Evolutionary conservation across 306 rosid genomes (phyloP).

Genomic region (Sindora glabra): DNA sequence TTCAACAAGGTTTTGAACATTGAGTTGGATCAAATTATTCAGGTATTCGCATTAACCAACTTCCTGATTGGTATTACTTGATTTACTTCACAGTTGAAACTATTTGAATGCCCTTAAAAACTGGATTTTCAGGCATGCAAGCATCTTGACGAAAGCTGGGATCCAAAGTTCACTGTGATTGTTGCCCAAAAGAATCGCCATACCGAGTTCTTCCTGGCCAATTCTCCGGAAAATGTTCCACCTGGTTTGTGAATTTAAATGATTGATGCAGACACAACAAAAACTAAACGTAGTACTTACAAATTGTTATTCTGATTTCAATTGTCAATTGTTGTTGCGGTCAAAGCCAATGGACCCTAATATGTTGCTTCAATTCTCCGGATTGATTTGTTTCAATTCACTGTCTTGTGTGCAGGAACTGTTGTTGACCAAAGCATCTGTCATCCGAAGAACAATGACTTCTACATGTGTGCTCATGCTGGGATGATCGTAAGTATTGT

Average conservation of each 20-base stretch:
- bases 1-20: slow-evolving; percentile 31
- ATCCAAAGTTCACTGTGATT: slow-evolving; percentile 34
- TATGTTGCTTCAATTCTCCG: too few relatives aligned
- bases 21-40: slow-evolving; percentile 24
- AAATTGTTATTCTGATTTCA: too few relatives aligned
- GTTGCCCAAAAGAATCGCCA: slow-evolving; percentile 35
- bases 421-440: slow-evolving; percentile 26
- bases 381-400: background rate
- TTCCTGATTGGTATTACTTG: background rate
- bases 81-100: background rate
- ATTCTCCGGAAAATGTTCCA: slow-evolving; percentile 18
- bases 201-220: slow-evolving; percentile 25
- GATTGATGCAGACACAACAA: background rate
- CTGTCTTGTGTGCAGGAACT: slow-evolving; percentile 25
- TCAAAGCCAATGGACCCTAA: too few relatives aligned
- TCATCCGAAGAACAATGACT: slow-evolving; percentile 27
- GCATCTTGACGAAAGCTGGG: slow-evolving; percentile 15
- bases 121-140: slow-evolving; percentile 30
- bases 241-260: slow-evolving; percentile 12
- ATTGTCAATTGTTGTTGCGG: too few relatives aligned
- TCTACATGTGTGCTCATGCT: slow-evolving; percentile 36
- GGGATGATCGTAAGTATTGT: slow-evolving; percentile 27
- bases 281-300: too few relatives aligned
- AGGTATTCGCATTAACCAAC: slow-evolving; percentile 8
- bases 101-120: background rate